These are phyloP conservation scores for Colletotrichum truncatum DNA, from an alignment of 2,329 filamentous ascomycete genomes.

Conservation along the genomic window DNA sequence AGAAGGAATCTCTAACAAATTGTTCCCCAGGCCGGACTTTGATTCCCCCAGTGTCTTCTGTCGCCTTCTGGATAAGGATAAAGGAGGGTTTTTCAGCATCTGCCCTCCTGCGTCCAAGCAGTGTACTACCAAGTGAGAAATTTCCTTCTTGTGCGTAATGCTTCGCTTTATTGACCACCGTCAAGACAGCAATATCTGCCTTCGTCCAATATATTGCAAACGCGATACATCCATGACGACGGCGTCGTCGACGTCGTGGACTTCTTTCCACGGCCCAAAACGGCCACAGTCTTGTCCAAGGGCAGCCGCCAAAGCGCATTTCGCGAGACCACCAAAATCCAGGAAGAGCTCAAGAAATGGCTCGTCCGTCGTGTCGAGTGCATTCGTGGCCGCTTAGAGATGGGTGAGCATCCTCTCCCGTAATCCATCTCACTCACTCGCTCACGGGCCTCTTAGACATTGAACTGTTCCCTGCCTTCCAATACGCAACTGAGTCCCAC, in stretches of 20 bases:
- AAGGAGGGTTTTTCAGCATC: constrained; percentile 79
- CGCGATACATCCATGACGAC: constrained; percentile 79
- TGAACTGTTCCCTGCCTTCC: constrained; percentile 77
- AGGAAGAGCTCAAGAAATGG: constrained; percentile 75
- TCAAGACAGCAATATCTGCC: constrained; percentile 74
- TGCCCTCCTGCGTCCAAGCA: constrained; percentile 58
- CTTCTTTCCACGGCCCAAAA: constrained; percentile 78
- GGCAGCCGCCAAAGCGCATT: constrained; percentile 58
- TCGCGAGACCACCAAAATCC: constrained; percentile 61
- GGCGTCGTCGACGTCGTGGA: constrained; percentile 79
- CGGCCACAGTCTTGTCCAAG: constrained; percentile 59
- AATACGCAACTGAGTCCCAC: constrained; percentile 73
- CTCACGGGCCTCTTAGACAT: constrained; percentile 55
- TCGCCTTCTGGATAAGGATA: constrained; percentile 77
- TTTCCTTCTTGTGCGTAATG: background rate
- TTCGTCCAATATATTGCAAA: constrained; percentile 79
- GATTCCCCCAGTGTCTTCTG: constrained; percentile 82
- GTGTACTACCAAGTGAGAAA: constrained; percentile 69
- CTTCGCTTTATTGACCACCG: background rate
- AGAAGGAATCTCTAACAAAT: background rate
- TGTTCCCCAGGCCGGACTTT: constrained; percentile 77
- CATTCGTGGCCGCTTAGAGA: constrained; percentile 70
- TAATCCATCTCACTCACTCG: accelerated
- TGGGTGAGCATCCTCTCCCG: constrained; percentile 52
- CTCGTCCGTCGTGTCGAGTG: constrained; percentile 78